These are phyloP conservation scores for Vigna unguiculata DNA, from an alignment of 306 rosid species.

Conservation along the genomic window DNA sequence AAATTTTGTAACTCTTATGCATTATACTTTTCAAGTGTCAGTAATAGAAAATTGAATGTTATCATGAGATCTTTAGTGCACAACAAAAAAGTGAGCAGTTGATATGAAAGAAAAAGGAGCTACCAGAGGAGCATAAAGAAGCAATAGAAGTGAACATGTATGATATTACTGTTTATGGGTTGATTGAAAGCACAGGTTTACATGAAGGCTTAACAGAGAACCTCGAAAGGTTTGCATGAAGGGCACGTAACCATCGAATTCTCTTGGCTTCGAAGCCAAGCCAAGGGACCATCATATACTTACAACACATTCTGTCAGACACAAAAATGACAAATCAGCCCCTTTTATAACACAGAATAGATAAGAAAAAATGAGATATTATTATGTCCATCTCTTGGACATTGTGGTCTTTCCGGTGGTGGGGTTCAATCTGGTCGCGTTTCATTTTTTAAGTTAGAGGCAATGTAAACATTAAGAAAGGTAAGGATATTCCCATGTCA, in stretches of 20 bases:
- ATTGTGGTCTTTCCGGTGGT: constrained; percentile 36
- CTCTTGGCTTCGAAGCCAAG: constrained; percentile 66
- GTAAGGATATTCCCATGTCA: constrained; percentile 48
- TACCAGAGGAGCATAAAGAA: constrained; percentile 44
- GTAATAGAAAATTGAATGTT: not conserved
- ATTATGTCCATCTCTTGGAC: constrained; percentile 23
- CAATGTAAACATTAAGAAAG: constrained; percentile 42
- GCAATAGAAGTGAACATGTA: constrained; percentile 2
- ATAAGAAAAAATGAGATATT: not conserved
- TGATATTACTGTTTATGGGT: constrained; percentile 35
- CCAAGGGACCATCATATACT: constrained; percentile 52
- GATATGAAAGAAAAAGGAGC: not conserved
- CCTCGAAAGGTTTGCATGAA: constrained; percentile 61
- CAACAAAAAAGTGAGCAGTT: not conserved
- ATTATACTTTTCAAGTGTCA: too few species aligned
- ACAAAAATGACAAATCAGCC: constrained; percentile 43
- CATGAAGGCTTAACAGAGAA: constrained; percentile 43
- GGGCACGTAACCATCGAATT: constrained; percentile 66
- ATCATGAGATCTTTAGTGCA: not conserved
- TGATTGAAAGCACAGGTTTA: constrained; percentile 16
- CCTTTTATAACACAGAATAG: not conserved
- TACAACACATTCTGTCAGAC: constrained; percentile 22
- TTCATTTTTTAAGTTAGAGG: constrained; percentile 52
- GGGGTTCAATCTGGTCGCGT: constrained; percentile 47
- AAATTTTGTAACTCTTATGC: too few species aligned